These are phyloP conservation scores for Carex littledalei DNA, from an alignment of 176 grass and related monocot species.

Conservation along the genomic window DNA sequence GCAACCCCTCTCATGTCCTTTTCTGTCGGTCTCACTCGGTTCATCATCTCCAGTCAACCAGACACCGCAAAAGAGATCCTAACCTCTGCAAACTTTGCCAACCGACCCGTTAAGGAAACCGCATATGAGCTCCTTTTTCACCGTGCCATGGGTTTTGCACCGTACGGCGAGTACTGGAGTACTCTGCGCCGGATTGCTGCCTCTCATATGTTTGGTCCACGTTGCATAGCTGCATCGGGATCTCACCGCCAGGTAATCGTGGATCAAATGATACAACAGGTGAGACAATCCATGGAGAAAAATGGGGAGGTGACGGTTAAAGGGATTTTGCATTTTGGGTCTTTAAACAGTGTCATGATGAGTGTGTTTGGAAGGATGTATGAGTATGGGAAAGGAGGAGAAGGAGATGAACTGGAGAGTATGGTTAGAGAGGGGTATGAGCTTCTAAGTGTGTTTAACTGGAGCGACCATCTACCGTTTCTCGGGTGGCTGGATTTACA, in stretches of 20 bases:
- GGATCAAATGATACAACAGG: slow-evolving; percentile 25
- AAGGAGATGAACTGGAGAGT: slow-evolving; percentile 37
- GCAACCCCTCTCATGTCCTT: slow-evolving; percentile 50
- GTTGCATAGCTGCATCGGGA: slow-evolving; percentile 28
- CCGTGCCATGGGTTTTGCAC: slow-evolving; percentile 82
- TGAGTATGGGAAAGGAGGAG: slow-evolving; percentile 23
- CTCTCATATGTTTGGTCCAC: slow-evolving; percentile 50
- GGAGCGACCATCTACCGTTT: slow-evolving; percentile 53
- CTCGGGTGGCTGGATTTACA: slow-evolving; percentile 53
- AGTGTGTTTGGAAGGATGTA: slow-evolving; percentile 45
- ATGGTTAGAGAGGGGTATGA: slow-evolving; percentile 73
- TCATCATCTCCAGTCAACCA: slow-evolving; percentile 54
- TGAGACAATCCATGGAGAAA: slow-evolving; percentile 27
- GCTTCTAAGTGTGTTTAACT: slow-evolving; percentile 57
- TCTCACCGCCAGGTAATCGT: slow-evolving; percentile 34
- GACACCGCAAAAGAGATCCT: slow-evolving; percentile 77
- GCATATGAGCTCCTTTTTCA: slow-evolving; percentile 70
- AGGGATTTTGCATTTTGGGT: slow-evolving; percentile 37
- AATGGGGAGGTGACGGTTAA: slow-evolving; percentile 28
- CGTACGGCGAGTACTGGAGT: slow-evolving; percentile 64
- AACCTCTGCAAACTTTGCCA: slow-evolving; percentile 49
- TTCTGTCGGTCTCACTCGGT: slow-evolving; percentile 68
- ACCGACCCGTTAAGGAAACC: slow-evolving; percentile 71
- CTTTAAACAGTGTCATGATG: slow-evolving; percentile 54
- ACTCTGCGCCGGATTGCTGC: slow-evolving; percentile 46